Conservation (phyloP, 805 yeast genomes). For the Dipodascopsis uninucleata region DNA sequence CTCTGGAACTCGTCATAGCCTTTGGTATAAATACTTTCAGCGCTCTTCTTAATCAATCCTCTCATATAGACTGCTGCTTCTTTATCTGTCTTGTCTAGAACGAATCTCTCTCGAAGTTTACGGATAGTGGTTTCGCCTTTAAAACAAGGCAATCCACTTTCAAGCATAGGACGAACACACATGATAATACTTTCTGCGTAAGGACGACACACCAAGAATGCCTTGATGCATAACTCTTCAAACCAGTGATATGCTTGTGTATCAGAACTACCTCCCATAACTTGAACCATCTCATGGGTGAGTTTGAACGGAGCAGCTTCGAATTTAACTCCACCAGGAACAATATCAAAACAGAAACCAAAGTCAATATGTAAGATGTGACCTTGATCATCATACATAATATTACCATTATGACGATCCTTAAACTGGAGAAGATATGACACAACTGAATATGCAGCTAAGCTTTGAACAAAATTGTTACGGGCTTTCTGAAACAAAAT, state of each 20-base stretch:
- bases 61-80: constrained; percentile 82
- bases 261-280: constrained; percentile 83
- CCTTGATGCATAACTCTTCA: constrained; percentile 91
- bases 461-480: constrained; percentile 84
- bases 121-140: constrained; percentile 76
- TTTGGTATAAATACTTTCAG: constrained; percentile 83
- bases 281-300: constrained; percentile 93
- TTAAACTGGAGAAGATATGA: constrained; percentile 88
- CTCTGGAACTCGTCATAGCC: constrained; percentile 98
- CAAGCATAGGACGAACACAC: constrained; percentile 88
- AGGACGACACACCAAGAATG: constrained; percentile 83
- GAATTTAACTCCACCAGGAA: constrained; percentile 97
- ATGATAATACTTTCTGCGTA: constrained; percentile 80
- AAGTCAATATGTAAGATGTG: constrained; percentile 94
- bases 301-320: constrained; percentile 98
- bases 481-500: constrained; percentile 88
- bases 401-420: constrained; percentile 96
- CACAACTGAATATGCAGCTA: constrained; percentile 89
- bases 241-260: constrained; percentile 91
- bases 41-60: constrained; percentile 69
- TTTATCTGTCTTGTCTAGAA: constrained; percentile 69
- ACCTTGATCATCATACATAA: constrained; percentile 94
- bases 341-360: constrained; percentile 98
- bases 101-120: constrained; percentile 74
- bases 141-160: constrained; percentile 93